Evolutionary conservation across 371 early-diverging fungal genomes (phyloP), one percentile per base, ranked within the genome.

Genomic region (Paraphysoderma sedebokerense): DNA sequence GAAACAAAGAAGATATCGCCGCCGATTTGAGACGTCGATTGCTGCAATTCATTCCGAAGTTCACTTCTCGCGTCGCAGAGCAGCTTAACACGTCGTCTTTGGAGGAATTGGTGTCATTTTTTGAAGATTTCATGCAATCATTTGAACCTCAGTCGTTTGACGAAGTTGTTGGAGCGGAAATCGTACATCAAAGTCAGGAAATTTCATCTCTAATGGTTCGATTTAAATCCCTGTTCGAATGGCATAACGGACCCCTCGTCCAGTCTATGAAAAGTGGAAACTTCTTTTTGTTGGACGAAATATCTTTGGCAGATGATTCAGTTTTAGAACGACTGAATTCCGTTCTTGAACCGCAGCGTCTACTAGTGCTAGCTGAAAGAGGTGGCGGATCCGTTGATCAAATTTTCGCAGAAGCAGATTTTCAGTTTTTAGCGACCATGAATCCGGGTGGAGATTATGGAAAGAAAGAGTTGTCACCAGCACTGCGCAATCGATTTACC

Each of bases 371-470:
- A 27, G 87, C 98, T 13, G 99, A 99, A 65, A 91, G 85, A 51
- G 83, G 84, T 41, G 76, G 77, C 19, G 70, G 66, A 34, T 66
- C 74, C 15, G 74, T 82, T 26, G 80, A 85, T 53, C 79, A 82
- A 38, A 66, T 91, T 37, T 62, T 59, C 40, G 92, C 79, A 3
- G 63, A 62, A 23, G 64, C 68, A 4, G 74, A 75, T 4, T 98
- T 99, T 72, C 77, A 81, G 47, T 91, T 99, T 60, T 63, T 98
- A 44, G 99, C 99, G n/a, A 98, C 99, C 2, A 99, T 99, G 99
- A 99, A 99, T 66, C 99, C 99, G 9, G 96, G 98, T 48, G 97
- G 93, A 46, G 99, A 99, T 63, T 95, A 92, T 66, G 99, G 99
- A 46, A 99, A 99, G 68, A 93, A 92, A 67, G 99, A 99, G 63